Percentiles rank a stretch among this genome's conserved stretches.
Conservation (phyloP, 768 basidiomycete species). For the Scleroderma citrinum region DNA sequence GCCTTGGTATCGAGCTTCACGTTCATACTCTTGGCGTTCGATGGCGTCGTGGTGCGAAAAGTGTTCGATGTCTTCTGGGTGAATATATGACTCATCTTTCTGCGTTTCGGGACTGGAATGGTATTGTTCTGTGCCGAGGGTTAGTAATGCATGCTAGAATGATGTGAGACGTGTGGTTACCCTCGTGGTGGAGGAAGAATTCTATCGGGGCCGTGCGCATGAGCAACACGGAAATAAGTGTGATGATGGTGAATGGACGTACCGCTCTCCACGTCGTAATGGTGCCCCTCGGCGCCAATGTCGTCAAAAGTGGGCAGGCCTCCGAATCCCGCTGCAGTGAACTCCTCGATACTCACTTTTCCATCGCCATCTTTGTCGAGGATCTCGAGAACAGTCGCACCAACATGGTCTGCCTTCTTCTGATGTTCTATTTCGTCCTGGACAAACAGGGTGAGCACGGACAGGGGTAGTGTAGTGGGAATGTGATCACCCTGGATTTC, state of each 20-base stretch:
- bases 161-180: slow-evolving; percentile 32
- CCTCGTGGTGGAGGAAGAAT: slow-evolving; percentile 98
- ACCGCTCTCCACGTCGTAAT: slow-evolving; percentile 91
- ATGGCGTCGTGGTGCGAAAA: slow-evolving; percentile 86
- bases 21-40: slow-evolving; percentile 76
- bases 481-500: slow-evolving; percentile 53
- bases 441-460: background rate
- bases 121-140: slow-evolving; percentile 59
- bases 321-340: slow-evolving; percentile 63
- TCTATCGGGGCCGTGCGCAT: slow-evolving; percentile 37
- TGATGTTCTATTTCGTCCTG: slow-evolving; percentile 76
- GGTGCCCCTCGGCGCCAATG: slow-evolving; percentile 87
- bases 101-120: slow-evolving; percentile 97
- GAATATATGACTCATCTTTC: slow-evolving; percentile 89
- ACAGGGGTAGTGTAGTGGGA: background rate
- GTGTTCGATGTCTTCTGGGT: slow-evolving; percentile 91
- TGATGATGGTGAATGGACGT: slow-evolving; percentile 21
- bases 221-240: background rate
- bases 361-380: slow-evolving; percentile 79
- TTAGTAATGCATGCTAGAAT: background rate
- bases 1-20: slow-evolving; percentile 81
- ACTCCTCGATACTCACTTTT: slow-evolving; percentile 60
- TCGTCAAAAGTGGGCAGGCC: slow-evolving; percentile 80
- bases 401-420: slow-evolving; percentile 75
- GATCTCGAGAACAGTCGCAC: slow-evolving; percentile 56